Conservation (phyloP, 2,329 filamentous ascomycete genomes). For the Elsinoe australis region DNA sequence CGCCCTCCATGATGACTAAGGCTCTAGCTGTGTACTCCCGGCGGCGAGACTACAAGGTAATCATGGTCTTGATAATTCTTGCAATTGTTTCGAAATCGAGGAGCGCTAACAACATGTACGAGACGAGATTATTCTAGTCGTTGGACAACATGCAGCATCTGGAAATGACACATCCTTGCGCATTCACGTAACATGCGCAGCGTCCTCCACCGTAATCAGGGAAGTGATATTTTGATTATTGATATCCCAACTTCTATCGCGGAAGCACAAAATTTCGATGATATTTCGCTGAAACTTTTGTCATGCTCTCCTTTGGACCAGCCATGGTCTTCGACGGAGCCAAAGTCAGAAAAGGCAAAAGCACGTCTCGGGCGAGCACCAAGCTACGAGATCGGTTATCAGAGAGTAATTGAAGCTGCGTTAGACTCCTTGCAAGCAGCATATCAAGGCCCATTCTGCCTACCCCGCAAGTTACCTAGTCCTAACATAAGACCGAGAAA, state of each 20-base stretch:
- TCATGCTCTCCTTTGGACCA: conserved; percentile 40
- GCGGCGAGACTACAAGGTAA: no score
- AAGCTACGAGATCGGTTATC: conserved; percentile 32
- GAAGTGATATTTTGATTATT: conserved; percentile 49
- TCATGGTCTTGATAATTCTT: no score
- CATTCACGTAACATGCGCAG: conserved; percentile 4
- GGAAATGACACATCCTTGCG: no score
- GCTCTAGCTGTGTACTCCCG: no score
- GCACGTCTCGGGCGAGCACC: conserved; percentile 32
- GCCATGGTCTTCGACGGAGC: conserved; percentile 51
- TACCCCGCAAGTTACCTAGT: conserved; percentile 22
- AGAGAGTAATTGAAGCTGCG: conserved; percentile 33
- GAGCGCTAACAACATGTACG: no score
- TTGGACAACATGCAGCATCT: neutral
- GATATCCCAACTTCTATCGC: conserved; percentile 66
- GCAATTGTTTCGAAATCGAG: no score
- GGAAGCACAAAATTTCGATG: conserved; percentile 48
- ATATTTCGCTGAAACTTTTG: conserved; percentile 25
- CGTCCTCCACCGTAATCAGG: conserved; percentile 49
- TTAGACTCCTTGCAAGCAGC: conserved; percentile 29
- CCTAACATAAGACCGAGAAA: neutral
- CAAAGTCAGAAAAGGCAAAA: conserved; percentile 42
- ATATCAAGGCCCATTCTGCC: conserved; percentile 31
- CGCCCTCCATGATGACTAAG: neutral
- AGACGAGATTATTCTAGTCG: no score